Conservation (phyloP, 1,139 yeast genomes). For the Oligophagozyma castellii region DNA sequence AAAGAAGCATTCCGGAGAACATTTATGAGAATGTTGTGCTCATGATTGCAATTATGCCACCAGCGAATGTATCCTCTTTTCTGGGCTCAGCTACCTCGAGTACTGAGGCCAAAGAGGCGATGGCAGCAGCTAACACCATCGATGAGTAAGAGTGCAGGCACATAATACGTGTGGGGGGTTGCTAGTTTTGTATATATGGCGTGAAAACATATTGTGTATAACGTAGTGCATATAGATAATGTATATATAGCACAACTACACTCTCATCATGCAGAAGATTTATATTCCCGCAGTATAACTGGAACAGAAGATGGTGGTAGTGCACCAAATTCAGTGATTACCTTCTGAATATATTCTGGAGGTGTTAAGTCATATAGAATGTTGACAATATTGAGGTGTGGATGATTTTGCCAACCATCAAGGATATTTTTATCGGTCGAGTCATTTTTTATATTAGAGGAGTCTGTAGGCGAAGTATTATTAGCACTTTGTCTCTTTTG, state of each 20-base stretch:
- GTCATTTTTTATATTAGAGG: constrained; percentile 1
- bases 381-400: constrained; percentile 60
- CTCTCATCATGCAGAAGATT: constrained; percentile 32
- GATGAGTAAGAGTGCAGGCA: constrained; percentile 12
- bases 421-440: constrained; percentile 30
- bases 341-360: constrained; percentile 84
- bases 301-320: constrained; percentile 97
- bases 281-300: constrained; percentile 86
- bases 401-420: constrained; percentile 49
- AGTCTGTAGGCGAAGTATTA: neutral
- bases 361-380: constrained; percentile 92
- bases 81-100: constrained; percentile 22
- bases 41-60: constrained; percentile 86
- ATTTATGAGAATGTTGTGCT: constrained; percentile 71
- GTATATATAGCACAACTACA: neutral
- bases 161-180: too few relatives aligned
- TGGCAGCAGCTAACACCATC: constrained; percentile 12
- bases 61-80: constrained; percentile 61
- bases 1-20: constrained; percentile 70
- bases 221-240: neutral
- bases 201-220: neutral
- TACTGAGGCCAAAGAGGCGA: constrained; percentile 10
- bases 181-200: neutral
- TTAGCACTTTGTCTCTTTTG: constrained; percentile 2
- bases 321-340: constrained; percentile 91